A percentile compares a stretch with the other conserved stretches of the same genome.
Conservation (phyloP, 208 protist genomes). For the Leishmania lainsoni region DNA sequence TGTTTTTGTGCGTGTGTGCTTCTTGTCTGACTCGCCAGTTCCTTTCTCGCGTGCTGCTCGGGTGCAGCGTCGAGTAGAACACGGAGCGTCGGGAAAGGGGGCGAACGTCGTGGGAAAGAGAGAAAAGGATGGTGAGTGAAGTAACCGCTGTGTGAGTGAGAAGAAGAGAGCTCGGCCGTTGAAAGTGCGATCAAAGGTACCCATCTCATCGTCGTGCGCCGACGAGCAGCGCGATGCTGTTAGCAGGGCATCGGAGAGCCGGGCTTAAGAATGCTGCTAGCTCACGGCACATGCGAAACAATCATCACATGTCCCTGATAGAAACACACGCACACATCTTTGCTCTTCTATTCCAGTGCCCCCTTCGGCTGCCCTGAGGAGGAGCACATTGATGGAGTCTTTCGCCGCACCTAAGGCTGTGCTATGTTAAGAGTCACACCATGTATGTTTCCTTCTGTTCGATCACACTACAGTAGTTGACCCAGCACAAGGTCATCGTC, state of each 20-base stretch:
- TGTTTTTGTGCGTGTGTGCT: no score
- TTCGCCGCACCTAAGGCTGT: neutral
- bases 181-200: neutral
- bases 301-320: neutral
- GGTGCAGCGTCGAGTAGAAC: neutral
- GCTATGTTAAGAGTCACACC: neutral
- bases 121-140: neutral
- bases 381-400: neutral
- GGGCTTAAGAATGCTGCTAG: neutral
- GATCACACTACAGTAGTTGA: slow-evolving; percentile 10
- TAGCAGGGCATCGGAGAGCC: neutral
- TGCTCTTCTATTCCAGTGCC: neutral
- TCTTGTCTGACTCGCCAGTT: no score
- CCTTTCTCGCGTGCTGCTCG: neutral
- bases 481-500: slow-evolving; percentile 22
- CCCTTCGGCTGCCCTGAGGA: neutral
- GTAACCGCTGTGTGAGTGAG: neutral
- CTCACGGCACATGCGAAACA: neutral
- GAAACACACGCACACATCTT: neutral
- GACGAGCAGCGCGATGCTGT: neutral
- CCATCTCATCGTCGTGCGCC: neutral
- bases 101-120: neutral
- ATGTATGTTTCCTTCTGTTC: neutral
- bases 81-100: neutral
- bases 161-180: neutral